phyloP scores from a whole-genome alignment of 2,329 filamentous ascomycete species.

The Xylariaceae sp. region DNA sequence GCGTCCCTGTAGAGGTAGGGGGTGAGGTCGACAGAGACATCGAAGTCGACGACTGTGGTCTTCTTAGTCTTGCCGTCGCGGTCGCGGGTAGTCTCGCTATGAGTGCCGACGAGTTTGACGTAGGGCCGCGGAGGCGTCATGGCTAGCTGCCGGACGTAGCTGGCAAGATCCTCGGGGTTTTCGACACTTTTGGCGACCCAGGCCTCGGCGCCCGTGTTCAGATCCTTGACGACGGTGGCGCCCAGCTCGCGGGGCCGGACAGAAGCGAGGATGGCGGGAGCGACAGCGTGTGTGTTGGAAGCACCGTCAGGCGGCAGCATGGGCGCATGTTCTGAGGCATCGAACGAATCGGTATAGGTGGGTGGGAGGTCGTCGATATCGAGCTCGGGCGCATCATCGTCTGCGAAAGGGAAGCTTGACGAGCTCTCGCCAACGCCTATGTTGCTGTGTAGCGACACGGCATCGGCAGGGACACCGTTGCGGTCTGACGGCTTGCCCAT shows the following conservation, averaged over 20 bases:
- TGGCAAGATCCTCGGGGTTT: constrained; percentile 40
- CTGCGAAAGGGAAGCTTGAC: constrained; percentile 7
- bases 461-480: constrained; percentile 16
- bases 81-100: constrained; percentile 41
- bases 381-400: constrained; percentile 26
- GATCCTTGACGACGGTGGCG: constrained; percentile 24
- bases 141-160: constrained; percentile 42
- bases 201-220: constrained; percentile 34
- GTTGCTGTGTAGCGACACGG: constrained; percentile 28
- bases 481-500: constrained; percentile 27
- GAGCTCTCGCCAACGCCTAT: constrained; percentile 23
- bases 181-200: constrained; percentile 46
- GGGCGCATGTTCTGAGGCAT: constrained; percentile 16
- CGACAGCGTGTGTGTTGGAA: not conserved
- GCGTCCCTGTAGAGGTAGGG: constrained; percentile 51
- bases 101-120: constrained; percentile 51
- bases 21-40: constrained; percentile 55
- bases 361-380: constrained; percentile 28
- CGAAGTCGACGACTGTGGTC: constrained; percentile 53
- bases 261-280: not conserved
- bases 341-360: constrained; percentile 25
- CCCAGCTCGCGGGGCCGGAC: constrained; percentile 14
- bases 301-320: constrained; percentile 13
- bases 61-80: constrained; percentile 45
- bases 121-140: constrained; percentile 49